Base-by-base conservation (phyloP, 768 basidiomycete genomes). In the Phaeolepiota aurea region DNA sequence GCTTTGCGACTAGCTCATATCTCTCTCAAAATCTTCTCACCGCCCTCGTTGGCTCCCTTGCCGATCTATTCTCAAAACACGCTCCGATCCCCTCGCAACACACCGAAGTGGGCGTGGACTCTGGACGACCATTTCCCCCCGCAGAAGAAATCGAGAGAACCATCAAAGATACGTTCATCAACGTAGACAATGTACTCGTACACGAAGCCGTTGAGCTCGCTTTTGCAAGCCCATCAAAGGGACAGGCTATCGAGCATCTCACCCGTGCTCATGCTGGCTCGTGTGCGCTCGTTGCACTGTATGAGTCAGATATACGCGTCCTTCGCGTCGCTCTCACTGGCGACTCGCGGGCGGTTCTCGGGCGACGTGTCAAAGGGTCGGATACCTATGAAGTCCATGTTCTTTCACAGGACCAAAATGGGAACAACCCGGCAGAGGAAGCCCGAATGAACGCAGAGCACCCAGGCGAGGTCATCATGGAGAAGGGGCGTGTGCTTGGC, bases 341-440 rank as follows among this genome's bases (percentile, higher is more conserved):
- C 0, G 69, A 73, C 46, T 70, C 64, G 3, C 68, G 72, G 30
- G 74, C 74, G 2, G 58, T 76, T 3, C 57, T 74, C 10, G 74
- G 74, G 0, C 56, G 72, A 16, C 64, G 60, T 1, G 46, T 56
- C 1, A 37, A 51, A 18, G 61, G 54, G 3, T 44, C 42, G n/a
- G 53, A 46, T 11, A 43, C 38, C 15, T 75, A 66, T 50, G 60
- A 66, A 32, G 61, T 65, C 1, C 65, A 62, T 41, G 54, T 63
- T 11, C 61, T 74, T 18, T 63, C 67, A 4, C 40, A 48, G 1
- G 72, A 72, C 38, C 69, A 72, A 44, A 68, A 56, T 32, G 61
- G 59, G 2, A 23, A 48, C 18, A 69, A 72, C 46, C 51, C 62
- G 3, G 46, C 45, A 5, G 71, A 74, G 43, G 57, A 56, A 12